phyloP scores from a whole-genome alignment of 345 rosid species.

The Raphanus sativus region DNA sequence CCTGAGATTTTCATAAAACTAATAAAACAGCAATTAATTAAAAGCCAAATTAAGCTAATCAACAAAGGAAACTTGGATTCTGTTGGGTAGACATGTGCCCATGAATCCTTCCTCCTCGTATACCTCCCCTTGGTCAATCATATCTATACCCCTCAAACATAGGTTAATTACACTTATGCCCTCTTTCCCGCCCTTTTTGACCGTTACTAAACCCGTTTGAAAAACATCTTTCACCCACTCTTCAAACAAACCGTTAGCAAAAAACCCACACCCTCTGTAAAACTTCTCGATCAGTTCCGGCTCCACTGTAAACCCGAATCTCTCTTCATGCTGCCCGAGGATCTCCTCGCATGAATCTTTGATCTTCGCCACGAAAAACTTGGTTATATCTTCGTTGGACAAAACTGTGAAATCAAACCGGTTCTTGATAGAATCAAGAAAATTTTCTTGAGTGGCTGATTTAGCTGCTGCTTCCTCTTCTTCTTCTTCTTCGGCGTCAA shows the following conservation, averaged over 20 bases:
- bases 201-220: constrained; percentile 44
- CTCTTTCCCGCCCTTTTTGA: constrained; percentile 41
- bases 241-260: constrained; percentile 54
- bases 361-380: constrained; percentile 45
- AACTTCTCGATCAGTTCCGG: constrained; percentile 57
- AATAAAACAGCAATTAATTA: background rate
- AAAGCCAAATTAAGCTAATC: constrained; percentile 33
- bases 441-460: constrained; percentile 13
- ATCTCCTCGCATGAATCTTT: constrained; percentile 45
- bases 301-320: constrained; percentile 49
- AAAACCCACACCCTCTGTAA: constrained; percentile 31
- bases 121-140: constrained; percentile 37
- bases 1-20: background rate
- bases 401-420: constrained; percentile 47
- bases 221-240: constrained; percentile 74
- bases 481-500: constrained; percentile 42
- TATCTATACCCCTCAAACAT: constrained; percentile 41
- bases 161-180: constrained; percentile 43
- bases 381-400: constrained; percentile 39
- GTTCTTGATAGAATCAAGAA: constrained; percentile 58
- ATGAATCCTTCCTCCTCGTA: constrained; percentile 42
- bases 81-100: constrained; percentile 42
- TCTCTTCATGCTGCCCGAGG: constrained; percentile 44
- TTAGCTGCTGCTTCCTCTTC: constrained; percentile 24
- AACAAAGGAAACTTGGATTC: constrained; percentile 41